Base-by-base conservation (phyloP, 2,329 filamentous ascomycete species). In the Ampelomyces quisqualis region DNA sequence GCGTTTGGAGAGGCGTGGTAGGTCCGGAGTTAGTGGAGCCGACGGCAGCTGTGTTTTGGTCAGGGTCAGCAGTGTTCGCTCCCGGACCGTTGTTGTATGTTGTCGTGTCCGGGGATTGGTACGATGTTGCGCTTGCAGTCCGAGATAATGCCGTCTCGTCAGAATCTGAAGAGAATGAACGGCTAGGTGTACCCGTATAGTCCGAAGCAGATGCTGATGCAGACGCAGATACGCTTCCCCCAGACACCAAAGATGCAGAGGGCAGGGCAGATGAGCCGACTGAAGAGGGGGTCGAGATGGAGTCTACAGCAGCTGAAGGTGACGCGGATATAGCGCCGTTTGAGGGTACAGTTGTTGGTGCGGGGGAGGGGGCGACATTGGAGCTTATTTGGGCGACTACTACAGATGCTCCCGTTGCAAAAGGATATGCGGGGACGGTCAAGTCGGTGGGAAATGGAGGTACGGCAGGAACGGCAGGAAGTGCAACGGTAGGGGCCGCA, bases 1-100 rank as follows among this genome's bases (percentile, higher is more conserved):
- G 74, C 17, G 77, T 79, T 30, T 70, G 68, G 5, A 73, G 62
- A 14, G 67, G 59, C 11, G 55, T 49, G 21, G 54, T 47, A 20
- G 50, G 43, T 20, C 35, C 38, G 7, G 49, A 27, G 17, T 30
- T 34, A 5, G 40, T 31, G 4, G 51, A 33, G 21, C 44, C 41
- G 10, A 41, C 34, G 15, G 46, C 38, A 17, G 52, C 34, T 20
- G 53, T 45, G 6, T 45, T 51, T 3, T 45, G 40, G 7, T 50
- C 34, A 17, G 56, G 38, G 20, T 47, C 43, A 26, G 49, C 51
- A 19, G 54, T 56, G 10, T 40, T 53, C 20, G 40, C 49, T 29
- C 38, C 45, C 23, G 42, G 38, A 21, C 47, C 41, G 6, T 45
- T 40, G 7, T 47, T 43, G 5, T 43, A 36, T 6, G 43, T 26